Evolutionary conservation across 2,329 filamentous ascomycete genomes (phyloP).

Genomic region (Aspergillus sp.): DNA sequence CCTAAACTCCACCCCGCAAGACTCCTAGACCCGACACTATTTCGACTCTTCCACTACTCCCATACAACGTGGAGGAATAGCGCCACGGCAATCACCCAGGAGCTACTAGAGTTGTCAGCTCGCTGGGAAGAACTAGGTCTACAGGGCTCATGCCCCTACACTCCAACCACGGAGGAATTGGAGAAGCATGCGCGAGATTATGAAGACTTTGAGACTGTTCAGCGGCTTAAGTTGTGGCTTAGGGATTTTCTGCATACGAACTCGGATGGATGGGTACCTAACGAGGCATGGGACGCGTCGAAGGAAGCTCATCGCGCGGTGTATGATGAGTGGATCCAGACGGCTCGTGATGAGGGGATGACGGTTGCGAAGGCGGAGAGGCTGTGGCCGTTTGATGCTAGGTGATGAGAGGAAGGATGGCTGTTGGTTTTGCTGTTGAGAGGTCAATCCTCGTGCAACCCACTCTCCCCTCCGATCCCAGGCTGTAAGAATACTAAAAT

Average conservation of each 20-base stretch:
- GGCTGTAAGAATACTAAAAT: too few species aligned
- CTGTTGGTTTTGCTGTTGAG: too few species aligned
- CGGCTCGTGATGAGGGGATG: conserved; percentile 18
- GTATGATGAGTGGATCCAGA: conserved; percentile 32
- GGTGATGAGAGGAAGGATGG: background rate
- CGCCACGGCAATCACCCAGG: conserved; percentile 27
- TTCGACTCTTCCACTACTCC: conserved; percentile 33
- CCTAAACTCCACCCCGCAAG: conserved; percentile 27
- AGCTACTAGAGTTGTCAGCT: too few species aligned
- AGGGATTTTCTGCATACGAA: conserved; percentile 25
- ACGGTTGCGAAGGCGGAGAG: conserved; percentile 25
- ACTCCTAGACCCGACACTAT: conserved; percentile 26
- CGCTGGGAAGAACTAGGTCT: conserved; percentile 22
- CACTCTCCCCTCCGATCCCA: too few species aligned
- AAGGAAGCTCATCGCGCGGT: conserved; percentile 26
- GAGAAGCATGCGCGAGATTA: conserved; percentile 24
- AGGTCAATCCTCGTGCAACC: too few species aligned
- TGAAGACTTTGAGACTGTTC: conserved; percentile 31
- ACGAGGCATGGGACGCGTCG: conserved; percentile 28
- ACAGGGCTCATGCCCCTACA: conserved; percentile 26
- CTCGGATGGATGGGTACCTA: conserved; percentile 34
- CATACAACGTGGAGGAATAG: conserved; percentile 27
- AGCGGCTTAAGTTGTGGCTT: conserved; percentile 31
- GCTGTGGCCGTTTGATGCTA: conserved; percentile 24
- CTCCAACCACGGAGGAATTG: conserved; percentile 24